Evolutionary conservation across 352 stramenopile species (phyloP).

Genomic region (Phytophthora parvispora): DNA sequence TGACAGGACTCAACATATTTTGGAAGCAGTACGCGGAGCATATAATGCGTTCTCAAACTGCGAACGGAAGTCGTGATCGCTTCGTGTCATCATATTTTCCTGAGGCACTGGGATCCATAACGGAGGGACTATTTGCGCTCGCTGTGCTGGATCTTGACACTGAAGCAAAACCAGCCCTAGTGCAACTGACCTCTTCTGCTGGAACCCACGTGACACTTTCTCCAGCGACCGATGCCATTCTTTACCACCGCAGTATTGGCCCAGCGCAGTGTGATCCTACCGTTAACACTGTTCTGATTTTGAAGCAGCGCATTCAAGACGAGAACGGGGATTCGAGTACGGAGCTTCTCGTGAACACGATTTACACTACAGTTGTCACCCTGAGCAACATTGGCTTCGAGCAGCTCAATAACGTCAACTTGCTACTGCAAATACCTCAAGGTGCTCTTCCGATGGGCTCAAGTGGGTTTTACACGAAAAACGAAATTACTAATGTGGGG

Average conservation of each 20-base stretch:
- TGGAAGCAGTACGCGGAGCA: slow-evolving; percentile 72
- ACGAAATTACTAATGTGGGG: slow-evolving; percentile 39
- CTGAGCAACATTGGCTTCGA: slow-evolving; percentile 64
- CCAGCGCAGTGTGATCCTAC: slow-evolving; percentile 19
- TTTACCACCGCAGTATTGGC: slow-evolving; percentile 67
- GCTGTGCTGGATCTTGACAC: slow-evolving; percentile 59
- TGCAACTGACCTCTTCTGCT: slow-evolving; percentile 21
- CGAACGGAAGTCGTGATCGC: neutral
- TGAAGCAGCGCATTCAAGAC: slow-evolving; percentile 61
- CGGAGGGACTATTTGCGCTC: slow-evolving; percentile 65
- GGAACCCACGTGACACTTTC: slow-evolving; percentile 24
- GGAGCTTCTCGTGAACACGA: slow-evolving; percentile 62
- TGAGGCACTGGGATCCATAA: slow-evolving; percentile 49
- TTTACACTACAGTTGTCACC: slow-evolving; percentile 62
- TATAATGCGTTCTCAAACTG: slow-evolving; percentile 15
- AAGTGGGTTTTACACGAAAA: slow-evolving; percentile 62
- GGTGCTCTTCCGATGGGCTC: slow-evolving; percentile 55
- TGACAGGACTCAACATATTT: slow-evolving; percentile 59
- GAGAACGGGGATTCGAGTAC: slow-evolving; percentile 20
- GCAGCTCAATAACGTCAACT: slow-evolving; percentile 40
- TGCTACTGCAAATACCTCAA: slow-evolving; percentile 77
- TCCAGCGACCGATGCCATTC: slow-evolving; percentile 33
- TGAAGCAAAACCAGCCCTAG: slow-evolving; percentile 17
- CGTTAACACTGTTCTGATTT: slow-evolving; percentile 52
- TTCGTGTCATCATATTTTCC: slow-evolving; percentile 77